phyloP scores from a whole-genome alignment of 2,329 filamentous ascomycete genomes.

The Fusarium sp. region DNA sequence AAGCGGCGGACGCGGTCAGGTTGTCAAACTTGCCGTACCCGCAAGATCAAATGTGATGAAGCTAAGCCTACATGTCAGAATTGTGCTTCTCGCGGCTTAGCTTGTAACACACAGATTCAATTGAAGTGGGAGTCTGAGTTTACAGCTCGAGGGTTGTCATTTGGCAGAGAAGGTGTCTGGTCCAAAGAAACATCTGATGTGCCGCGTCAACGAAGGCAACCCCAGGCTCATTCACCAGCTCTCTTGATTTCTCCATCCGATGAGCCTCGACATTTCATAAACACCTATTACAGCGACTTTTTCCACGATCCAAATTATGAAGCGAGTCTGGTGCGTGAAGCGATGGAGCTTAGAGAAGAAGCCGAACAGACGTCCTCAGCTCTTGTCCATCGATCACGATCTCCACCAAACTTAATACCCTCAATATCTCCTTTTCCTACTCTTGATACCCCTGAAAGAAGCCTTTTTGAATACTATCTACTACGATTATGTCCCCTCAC shows the following conservation, averaged over 20 bases:
- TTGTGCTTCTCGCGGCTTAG: slow-evolving; percentile 34
- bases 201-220: neutral
- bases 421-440: slow-evolving; percentile 33
- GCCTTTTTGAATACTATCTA: slow-evolving; percentile 45
- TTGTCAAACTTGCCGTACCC: slow-evolving; percentile 45
- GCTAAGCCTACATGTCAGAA: slow-evolving; percentile 40
- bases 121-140: slow-evolving; percentile 54
- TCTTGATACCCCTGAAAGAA: slow-evolving; percentile 19
- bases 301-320: slow-evolving; percentile 29
- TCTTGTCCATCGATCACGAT: slow-evolving; percentile 10
- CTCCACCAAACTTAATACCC: slow-evolving; percentile 3
- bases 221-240: neutral
- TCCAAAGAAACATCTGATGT: slow-evolving; percentile 33
- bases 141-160: slow-evolving; percentile 45
- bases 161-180: slow-evolving; percentile 53
- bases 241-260: slow-evolving; percentile 4
- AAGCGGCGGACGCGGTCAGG: slow-evolving; percentile 42
- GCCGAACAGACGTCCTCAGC: neutral
- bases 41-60: slow-evolving; percentile 49
- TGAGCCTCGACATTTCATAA: slow-evolving; percentile 39
- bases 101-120: slow-evolving; percentile 31
- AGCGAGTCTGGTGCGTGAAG: slow-evolving; percentile 28
- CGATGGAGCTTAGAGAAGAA: slow-evolving; percentile 28
- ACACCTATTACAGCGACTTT: slow-evolving; percentile 43
- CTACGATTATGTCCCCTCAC: slow-evolving; percentile 43